Percentiles rank a stretch among this genome's conserved stretches.
phyloP scores from a whole-genome alignment of 768 basidiomycete species.

The Tubosaeta brunneosetosa region DNA sequence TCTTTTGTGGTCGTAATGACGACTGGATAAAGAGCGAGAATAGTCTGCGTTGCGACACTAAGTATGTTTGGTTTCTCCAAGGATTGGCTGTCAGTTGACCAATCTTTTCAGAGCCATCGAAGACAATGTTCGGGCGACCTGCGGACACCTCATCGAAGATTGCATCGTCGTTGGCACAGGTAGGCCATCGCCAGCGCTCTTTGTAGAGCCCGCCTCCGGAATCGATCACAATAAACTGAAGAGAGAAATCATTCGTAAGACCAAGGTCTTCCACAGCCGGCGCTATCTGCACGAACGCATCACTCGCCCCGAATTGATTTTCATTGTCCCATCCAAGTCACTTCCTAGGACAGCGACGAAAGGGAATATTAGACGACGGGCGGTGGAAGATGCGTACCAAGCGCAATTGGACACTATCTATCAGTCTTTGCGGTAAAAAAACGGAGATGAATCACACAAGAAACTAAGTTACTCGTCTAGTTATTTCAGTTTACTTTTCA shows the following conservation, averaged over 20 bases:
- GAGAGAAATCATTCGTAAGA: constrained; percentile 69
- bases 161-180: constrained; percentile 77
- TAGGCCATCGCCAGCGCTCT: constrained; percentile 70
- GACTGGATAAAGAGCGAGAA: constrained; percentile 86
- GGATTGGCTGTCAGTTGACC: constrained; percentile 5
- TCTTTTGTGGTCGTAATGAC: constrained; percentile 70
- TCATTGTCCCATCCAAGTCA: constrained; percentile 60
- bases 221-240: constrained; percentile 56
- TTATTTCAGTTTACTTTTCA: constrained; percentile 4
- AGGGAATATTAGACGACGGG: constrained; percentile 74
- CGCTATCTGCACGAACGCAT: constrained; percentile 80
- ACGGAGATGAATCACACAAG: not conserved
- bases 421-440: constrained; percentile 21
- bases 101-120: constrained; percentile 55
- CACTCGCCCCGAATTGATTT: constrained; percentile 55
- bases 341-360: constrained; percentile 78
- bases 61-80: constrained; percentile 32
- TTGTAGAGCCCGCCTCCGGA: constrained; percentile 59
- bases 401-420: constrained; percentile 57
- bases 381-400: constrained; percentile 65
- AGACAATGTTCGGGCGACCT: constrained; percentile 66
- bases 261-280: constrained; percentile 65
- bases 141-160: constrained; percentile 59
- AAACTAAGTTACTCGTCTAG: constrained; percentile 18
- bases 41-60: constrained; percentile 74